Evolutionary conservation across 148 eudicot genomes (phyloP).

Genomic region (Spergularia bocconei): DNA sequence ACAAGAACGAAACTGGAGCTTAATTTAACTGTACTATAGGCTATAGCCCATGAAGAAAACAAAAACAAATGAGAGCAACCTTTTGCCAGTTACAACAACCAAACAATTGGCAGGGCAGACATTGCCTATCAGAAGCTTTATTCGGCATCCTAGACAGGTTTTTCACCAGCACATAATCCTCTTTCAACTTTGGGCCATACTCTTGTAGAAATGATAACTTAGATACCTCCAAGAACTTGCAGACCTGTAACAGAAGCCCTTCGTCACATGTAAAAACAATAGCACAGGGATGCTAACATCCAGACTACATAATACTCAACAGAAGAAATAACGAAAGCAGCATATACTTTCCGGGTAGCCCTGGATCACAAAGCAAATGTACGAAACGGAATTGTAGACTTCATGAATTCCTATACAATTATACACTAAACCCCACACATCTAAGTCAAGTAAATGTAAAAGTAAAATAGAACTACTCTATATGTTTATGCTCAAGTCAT

Average conservation of each 20-base stretch:
- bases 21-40: slow-evolving; percentile 5
- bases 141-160: slow-evolving; percentile 29
- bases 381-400: neutral
- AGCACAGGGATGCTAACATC: neutral
- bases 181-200: slow-evolving; percentile 54
- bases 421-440: neutral
- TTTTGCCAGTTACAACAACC: slow-evolving; percentile 49
- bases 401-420: neutral
- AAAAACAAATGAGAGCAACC: slow-evolving; percentile 20
- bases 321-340: neutral
- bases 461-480: neutral
- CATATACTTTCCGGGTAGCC: neutral
- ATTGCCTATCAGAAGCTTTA: slow-evolving; percentile 36
- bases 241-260: slow-evolving; percentile 33
- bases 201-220: slow-evolving; percentile 42
- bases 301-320: neutral
- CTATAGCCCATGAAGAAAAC: neutral
- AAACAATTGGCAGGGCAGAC: slow-evolving; percentile 40
- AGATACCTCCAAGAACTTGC: slow-evolving; percentile 53
- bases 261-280: slow-evolving; percentile 5
- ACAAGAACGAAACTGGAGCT: slow-evolving; percentile 19
- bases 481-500: neutral
- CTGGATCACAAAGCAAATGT: neutral
- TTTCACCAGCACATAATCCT: slow-evolving; percentile 45
- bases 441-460: neutral